A percentile compares a stretch with the other conserved stretches of the same genome.
phyloP scores from a whole-genome alignment of 495 filamentous ascomycete species.

The Penicillium waksmanii region DNA sequence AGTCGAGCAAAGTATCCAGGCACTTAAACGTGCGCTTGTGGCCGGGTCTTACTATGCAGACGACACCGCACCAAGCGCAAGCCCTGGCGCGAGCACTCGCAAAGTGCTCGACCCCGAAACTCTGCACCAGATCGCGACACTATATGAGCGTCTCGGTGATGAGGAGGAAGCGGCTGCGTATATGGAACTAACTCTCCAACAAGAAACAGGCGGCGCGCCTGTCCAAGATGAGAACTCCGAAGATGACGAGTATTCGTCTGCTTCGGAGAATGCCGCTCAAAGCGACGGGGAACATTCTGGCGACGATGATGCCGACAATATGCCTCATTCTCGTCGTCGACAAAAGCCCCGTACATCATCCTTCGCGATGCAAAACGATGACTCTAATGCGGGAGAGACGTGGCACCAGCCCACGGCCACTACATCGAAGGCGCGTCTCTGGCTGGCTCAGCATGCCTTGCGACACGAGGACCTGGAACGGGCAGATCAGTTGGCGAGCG shows the following conservation, averaged over 20 bases:
- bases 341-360: conserved; percentile 33
- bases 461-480: conserved; percentile 69
- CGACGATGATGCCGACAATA: conserved; percentile 1
- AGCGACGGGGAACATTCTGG: conserved; percentile 28
- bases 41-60: conserved; percentile 81
- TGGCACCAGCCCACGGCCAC: conserved; percentile 70
- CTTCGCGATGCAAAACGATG: conserved; percentile 55
- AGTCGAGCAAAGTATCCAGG: conserved; percentile 84
- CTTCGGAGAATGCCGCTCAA: conserved; percentile 23
- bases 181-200: conserved; percentile 92
- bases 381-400: conserved; percentile 45
- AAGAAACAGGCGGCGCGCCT: conserved; percentile 67
- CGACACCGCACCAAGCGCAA: conserved; percentile 34
- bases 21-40: conserved; percentile 86
- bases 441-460: conserved; percentile 86
- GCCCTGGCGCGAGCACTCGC: conserved; percentile 27
- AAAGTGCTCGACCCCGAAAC: conserved; percentile 86
- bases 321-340: conserved; percentile 20
- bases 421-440: conserved; percentile 90
- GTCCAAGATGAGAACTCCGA: conserved; percentile 38
- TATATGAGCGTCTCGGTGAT: conserved; percentile 81
- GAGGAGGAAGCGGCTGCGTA: conserved; percentile 81
- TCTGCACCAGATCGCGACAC: conserved; percentile 82
- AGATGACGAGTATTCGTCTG: conserved; percentile 33
- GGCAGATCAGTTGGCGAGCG: conserved; percentile 80